phyloP scores from a whole-genome alignment of 345 rosid species.

The Populus pruinosa region DNA sequence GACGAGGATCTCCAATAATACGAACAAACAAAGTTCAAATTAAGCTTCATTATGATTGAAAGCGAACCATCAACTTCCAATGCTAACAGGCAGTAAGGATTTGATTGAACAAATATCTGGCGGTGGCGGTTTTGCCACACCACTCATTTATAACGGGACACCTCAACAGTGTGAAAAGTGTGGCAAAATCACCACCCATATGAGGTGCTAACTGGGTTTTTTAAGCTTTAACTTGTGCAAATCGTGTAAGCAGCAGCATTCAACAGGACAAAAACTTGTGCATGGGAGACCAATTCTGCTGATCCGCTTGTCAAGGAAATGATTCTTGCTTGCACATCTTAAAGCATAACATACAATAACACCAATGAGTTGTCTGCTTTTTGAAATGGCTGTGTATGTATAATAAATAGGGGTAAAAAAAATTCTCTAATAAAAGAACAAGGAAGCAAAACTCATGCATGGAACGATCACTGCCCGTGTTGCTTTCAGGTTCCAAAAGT shows the following conservation, averaged over 20 bases:
- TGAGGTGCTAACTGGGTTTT: no score
- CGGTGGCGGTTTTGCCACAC: no score
- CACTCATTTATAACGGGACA: no score
- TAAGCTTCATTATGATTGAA: neutral
- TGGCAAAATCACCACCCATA: no score
- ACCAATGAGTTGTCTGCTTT: neutral
- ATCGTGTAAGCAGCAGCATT: neutral
- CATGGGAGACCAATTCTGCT: neutral
- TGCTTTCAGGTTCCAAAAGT: neutral
- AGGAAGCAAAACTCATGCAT: neutral
- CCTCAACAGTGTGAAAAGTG: no score
- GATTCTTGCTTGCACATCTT: neutral
- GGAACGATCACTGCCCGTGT: neutral
- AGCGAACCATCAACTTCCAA: neutral
- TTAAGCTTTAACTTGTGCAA: no score
- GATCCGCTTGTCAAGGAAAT: neutral
- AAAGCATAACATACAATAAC: neutral
- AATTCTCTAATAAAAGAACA: no score
- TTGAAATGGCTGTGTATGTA: neutral
- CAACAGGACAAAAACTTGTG: neutral
- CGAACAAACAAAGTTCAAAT: neutral
- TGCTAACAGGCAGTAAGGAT: neutral
- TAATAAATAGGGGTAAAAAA: neutral
- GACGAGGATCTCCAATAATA: neutral
- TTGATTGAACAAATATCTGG: neutral